Percentiles rank a stretch among this genome's conserved stretches.
Evolutionary conservation across 352 stramenopile genomes (phyloP).

Genomic region (Pythium scleroteichum): DNA sequence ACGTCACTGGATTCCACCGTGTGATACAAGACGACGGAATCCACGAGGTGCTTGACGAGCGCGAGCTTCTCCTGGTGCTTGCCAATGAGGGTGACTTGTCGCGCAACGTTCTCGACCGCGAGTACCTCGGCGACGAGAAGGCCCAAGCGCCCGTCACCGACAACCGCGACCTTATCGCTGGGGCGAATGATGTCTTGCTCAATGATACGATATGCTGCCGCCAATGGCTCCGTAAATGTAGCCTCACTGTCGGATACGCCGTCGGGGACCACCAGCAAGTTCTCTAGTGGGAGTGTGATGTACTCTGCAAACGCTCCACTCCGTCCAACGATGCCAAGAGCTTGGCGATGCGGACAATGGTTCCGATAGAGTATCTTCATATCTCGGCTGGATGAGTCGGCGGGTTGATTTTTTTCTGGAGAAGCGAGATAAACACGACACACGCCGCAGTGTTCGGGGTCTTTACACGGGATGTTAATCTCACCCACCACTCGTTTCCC

Average conservation of each 20-base stretch:
- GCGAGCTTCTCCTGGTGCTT: slow-evolving; percentile 61
- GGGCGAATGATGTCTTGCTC: slow-evolving; percentile 56
- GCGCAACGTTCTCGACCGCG: slow-evolving; percentile 8
- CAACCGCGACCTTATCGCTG: slow-evolving; percentile 54
- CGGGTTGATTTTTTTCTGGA: background rate
- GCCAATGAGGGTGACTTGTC: slow-evolving; percentile 41
- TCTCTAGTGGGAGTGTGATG: slow-evolving; percentile 58
- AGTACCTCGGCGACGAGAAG: slow-evolving; percentile 74
- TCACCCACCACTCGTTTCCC: slow-evolving; percentile 89
- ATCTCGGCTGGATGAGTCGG: background rate
- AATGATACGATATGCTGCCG: slow-evolving; percentile 65
- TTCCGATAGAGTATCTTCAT: slow-evolving; percentile 40
- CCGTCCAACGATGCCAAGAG: slow-evolving; percentile 71
- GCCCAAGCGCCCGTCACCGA: slow-evolving; percentile 77
- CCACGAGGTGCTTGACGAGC: slow-evolving; percentile 48
- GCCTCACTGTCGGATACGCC: slow-evolving; percentile 41
- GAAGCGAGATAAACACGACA: slow-evolving; percentile 16
- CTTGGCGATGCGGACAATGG: slow-evolving; percentile 72
- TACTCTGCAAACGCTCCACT: slow-evolving; percentile 76
- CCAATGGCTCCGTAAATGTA: slow-evolving; percentile 70
- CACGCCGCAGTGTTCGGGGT: slow-evolving; percentile 24
- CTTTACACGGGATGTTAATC: slow-evolving; percentile 89
- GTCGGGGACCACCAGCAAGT: slow-evolving; percentile 64
- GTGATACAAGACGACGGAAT: slow-evolving; percentile 25
- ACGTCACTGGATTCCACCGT: background rate